A percentile compares a stretch with the other conserved stretches of the same genome.
phyloP scores from a whole-genome alignment of 495 filamentous ascomycete species.

The Glonium stellatum region DNA sequence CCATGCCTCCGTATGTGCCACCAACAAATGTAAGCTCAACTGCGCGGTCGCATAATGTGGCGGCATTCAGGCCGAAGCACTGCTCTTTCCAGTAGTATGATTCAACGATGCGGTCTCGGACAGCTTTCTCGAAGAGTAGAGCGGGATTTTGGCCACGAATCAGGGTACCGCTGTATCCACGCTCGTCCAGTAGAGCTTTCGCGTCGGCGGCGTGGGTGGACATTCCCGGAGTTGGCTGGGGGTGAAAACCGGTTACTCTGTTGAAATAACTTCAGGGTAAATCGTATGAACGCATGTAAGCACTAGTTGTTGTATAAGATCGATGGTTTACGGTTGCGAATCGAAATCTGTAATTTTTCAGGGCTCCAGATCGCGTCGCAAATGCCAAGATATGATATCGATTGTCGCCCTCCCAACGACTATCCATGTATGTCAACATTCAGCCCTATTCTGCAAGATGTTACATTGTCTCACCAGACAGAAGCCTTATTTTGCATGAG shows the following conservation, averaged over 20 bases:
- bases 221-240: background rate
- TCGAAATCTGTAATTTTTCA: no score
- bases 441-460: conserved; percentile 4
- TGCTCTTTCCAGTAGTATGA: conserved; percentile 98
- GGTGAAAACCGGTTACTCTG: no score
- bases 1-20: conserved; percentile 72
- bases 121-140: conserved; percentile 83
- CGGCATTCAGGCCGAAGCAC: conserved; percentile 91
- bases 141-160: conserved; percentile 79
- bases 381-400: no score
- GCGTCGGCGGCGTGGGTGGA: conserved; percentile 42
- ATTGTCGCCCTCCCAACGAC: background rate
- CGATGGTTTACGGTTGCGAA: no score
- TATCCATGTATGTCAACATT: conserved; percentile 3
- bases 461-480: no score
- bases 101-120: conserved; percentile 89
- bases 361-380: no score
- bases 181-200: conserved; percentile 40
- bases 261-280: no score
- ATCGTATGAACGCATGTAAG: no score
- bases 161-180: conserved; percentile 54
- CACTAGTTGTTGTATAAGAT: no score
- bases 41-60: conserved; percentile 82
- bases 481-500: conserved; percentile 11
- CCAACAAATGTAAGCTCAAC: conserved; percentile 76